A percentile compares a stretch with the other conserved stretches of the same genome.
Conservation (phyloP, 139 green algal genomes). For the Raphidocelis subcapitata region DNA sequence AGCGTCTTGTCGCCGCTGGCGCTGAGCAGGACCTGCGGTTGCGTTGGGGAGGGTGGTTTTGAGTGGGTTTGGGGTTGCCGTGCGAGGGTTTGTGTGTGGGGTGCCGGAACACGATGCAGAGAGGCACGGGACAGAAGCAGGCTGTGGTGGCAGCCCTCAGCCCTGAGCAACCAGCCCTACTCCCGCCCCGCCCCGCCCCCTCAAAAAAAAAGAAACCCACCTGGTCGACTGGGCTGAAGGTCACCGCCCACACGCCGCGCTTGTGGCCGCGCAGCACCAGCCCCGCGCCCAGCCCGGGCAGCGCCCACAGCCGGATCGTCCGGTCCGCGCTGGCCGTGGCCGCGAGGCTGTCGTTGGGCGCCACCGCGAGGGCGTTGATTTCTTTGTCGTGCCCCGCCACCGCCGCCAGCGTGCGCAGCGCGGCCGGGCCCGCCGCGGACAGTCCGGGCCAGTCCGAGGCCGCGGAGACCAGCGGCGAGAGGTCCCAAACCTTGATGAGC, state of each 20-base stretch:
- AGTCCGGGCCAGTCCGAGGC: background rate
- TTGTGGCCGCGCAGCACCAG: constrained; percentile 80
- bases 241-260: constrained; percentile 90
- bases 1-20: constrained; percentile 76
- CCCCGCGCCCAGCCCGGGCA: constrained; percentile 74
- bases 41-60: background rate
- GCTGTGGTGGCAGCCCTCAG: no score
- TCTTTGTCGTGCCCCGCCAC: constrained; percentile 97
- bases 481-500: constrained; percentile 88
- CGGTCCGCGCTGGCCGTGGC: constrained; percentile 84
- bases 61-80: no score
- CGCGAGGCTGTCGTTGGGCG: constrained; percentile 74
- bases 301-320: constrained; percentile 82
- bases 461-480: no score
- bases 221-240: constrained; percentile 90
- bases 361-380: constrained; percentile 90
- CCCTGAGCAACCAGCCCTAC: no score
- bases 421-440: background rate
- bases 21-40: constrained; percentile 27
- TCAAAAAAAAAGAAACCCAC: constrained; percentile 8
- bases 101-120: constrained; percentile 12
- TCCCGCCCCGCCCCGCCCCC: no score
- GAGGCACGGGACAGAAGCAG: background rate
- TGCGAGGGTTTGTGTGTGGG: no score
- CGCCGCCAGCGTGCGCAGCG: constrained; percentile 60